A percentile compares a stretch with the other conserved stretches of the same genome.
Evolutionary conservation across 192 early-diverging fungal genomes (phyloP).

Genomic region (Umbelopsis sp.): DNA sequence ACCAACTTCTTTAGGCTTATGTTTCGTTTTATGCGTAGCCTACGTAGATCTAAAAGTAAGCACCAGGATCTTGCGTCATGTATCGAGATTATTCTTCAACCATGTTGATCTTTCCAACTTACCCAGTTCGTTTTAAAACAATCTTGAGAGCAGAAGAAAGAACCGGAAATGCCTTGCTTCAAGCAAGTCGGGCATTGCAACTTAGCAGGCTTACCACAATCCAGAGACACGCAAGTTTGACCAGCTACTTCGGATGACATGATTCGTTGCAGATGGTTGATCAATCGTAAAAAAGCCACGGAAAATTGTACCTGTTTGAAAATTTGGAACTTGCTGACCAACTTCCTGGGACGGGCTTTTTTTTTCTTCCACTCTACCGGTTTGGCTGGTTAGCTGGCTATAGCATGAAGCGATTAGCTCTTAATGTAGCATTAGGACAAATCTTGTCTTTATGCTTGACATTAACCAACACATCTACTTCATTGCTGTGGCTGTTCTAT

Average conservation of each 20-base stretch:
- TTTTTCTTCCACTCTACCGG: neutral
- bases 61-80: neutral
- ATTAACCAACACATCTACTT: conserved; percentile 7
- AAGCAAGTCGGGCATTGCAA: conserved; percentile 84
- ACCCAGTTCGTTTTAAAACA: conserved; percentile 79
- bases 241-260: conserved; percentile 11
- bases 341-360: conserved; percentile 2
- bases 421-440: conserved; percentile 10
- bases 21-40: conserved; percentile 4
- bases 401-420: conserved; percentile 7
- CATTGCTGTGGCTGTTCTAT: conserved; percentile 1
- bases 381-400: neutral
- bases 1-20: conserved; percentile 9
- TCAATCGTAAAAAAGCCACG: neutral
- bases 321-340: neutral
- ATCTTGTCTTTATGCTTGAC: neutral
- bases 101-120: conserved; percentile 6
- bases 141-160: conserved; percentile 80
- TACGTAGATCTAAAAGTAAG: neutral
- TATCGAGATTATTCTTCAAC: neutral
- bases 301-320: conserved; percentile 2
- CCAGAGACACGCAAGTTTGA: conserved; percentile 45
- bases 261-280: neutral
- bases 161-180: conserved; percentile 63
- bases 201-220: conserved; percentile 66